Conservation (phyloP, 371 early-diverging fungal species). For the Coemansia sp. region DNA sequence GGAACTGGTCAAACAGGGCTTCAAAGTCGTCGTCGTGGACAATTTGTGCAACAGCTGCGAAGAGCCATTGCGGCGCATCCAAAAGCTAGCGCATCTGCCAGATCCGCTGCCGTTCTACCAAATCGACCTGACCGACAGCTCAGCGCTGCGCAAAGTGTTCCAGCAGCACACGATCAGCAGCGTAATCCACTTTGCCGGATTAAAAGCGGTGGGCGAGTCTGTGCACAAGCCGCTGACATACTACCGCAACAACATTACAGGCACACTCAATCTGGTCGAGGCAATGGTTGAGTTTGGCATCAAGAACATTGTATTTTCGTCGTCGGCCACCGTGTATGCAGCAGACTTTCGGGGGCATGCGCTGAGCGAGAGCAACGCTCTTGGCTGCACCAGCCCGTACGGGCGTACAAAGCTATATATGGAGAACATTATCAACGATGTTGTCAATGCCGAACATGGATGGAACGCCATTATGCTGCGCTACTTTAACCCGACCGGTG, state of each 20-base stretch:
- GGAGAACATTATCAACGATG: conserved; percentile 78
- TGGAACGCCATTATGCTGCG: conserved; percentile 77
- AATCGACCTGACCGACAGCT: conserved; percentile 69
- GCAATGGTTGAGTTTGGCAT: conserved; percentile 66
- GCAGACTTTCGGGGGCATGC: conserved; percentile 59
- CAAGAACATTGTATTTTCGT: conserved; percentile 80
- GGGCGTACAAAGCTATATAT: conserved; percentile 83
- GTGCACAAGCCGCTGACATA: conserved; percentile 78
- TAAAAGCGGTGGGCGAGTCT: conserved; percentile 90
- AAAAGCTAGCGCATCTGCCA: conserved; percentile 57
- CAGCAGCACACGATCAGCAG: conserved; percentile 62
- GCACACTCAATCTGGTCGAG: conserved; percentile 72
- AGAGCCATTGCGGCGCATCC: conserved; percentile 69
- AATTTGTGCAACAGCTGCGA: conserved; percentile 74
- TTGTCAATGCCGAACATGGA: conserved; percentile 60
- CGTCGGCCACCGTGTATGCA: conserved; percentile 87
- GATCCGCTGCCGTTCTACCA: conserved; percentile 66
- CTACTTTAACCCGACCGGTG: conserved; percentile 91
- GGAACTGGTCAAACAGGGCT: conserved; percentile 70
- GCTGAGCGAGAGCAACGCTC: conserved; percentile 49
- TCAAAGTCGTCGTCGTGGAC: conserved; percentile 77
- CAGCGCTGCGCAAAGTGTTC: conserved; percentile 67
- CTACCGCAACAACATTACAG: conserved; percentile 84
- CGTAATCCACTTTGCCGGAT: conserved; percentile 89
- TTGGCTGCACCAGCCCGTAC: conserved; percentile 74